Base-by-base conservation (phyloP, 2,329 filamentous ascomycete species). In the Emmonsiellopsis sp. region DNA sequence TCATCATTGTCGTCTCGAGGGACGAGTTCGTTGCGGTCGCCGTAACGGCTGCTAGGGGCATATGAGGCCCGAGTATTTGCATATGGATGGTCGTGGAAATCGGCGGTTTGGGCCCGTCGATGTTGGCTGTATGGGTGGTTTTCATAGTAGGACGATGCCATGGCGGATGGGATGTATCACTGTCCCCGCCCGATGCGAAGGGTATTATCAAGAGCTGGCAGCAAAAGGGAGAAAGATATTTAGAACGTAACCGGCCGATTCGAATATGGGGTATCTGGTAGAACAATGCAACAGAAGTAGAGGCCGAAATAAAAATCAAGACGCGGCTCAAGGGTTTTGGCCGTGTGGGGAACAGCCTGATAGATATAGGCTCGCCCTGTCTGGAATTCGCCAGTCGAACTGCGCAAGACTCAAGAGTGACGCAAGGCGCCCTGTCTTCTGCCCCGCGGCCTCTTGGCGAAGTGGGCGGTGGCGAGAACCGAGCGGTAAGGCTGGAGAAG, bases 1-100 rank as follows among this genome's bases (percentile, higher is more conserved):
- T 85, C 73, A 45, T 85, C 84, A 68, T 85, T 90, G 63, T 89
- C 85, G 66, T 91, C 85, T 20, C 59, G 63, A 55, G 62, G 61
- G 51, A 63, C 43, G 15, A 62, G 52, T 26, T 59, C 59, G 9
- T 51, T 54, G 26, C 55, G 54, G 37, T 57, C 54, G 40, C 50
- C 51, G 51, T 54, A 52, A 9, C 55, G 55, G 32, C 43, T 53
- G 30, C 54, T 1, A 26, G 20, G 20, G 20, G 20, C 3, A 26
- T 26, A 43, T n/a, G 57, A 57, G 10, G 59, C 55, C 30, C 61
- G 57, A 35, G 57, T 55, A 32, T 63, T 58, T 52, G 64, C 58
- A 51, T 69, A 68, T 41, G 63, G 65, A 55, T 61, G 65, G 44
- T 57, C 51, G 47, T 67, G 62, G 32, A 37, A 48, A 11, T 48